A percentile compares a stretch with the other conserved stretches of the same genome.
phyloP scores from a whole-genome alignment of 768 basidiomycete genomes.

The Leccinum ochraceum region DNA sequence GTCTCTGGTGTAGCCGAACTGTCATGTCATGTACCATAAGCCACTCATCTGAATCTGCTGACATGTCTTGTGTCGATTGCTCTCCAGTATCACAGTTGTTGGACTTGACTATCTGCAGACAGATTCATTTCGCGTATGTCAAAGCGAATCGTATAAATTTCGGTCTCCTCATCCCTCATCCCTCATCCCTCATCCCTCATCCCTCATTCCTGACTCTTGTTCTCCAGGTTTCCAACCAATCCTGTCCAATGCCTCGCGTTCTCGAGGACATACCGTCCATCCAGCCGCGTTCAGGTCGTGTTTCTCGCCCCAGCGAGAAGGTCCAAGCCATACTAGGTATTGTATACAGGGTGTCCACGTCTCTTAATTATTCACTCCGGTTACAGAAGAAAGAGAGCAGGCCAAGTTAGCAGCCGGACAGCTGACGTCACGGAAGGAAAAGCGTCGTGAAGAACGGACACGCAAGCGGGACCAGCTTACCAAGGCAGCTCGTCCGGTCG shows the following conservation, averaged over 20 bases:
- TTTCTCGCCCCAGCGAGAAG: neutral
- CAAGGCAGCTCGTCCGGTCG: neutral
- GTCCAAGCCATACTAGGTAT: neutral
- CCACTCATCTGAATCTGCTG: no score
- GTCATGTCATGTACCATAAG: no score
- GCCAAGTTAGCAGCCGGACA: neutral
- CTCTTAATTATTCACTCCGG: neutral
- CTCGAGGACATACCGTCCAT: neutral
- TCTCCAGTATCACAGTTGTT: no score
- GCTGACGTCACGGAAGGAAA: neutral
- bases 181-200: neutral
- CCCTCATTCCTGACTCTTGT: neutral
- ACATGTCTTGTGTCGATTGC: no score
- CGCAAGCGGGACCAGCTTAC: neutral
- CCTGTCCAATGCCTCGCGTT: neutral
- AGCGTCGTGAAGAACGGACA: neutral
- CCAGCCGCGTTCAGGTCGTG: neutral
- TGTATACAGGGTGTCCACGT: neutral
- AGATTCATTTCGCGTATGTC: no score
- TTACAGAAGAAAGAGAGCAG: neutral
- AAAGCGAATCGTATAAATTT: no score
- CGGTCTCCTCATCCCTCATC: no score
- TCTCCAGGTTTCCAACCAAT: neutral
- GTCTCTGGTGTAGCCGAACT: no score
- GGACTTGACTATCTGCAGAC: no score